Conservation (phyloP, 257 asterid species). For the Plantago major region DNA sequence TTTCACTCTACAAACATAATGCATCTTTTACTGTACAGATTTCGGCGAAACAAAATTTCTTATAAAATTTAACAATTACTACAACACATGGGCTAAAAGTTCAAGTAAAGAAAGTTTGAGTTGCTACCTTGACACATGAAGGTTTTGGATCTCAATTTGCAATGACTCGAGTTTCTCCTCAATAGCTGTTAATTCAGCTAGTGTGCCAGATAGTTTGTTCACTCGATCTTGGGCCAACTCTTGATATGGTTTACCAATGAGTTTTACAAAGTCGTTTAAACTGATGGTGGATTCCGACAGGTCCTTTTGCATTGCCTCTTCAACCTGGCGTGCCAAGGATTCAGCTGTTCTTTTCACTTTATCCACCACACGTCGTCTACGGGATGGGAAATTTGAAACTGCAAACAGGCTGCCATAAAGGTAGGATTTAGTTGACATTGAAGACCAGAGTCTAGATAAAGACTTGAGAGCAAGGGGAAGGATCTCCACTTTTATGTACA, state of each 20-base stretch:
- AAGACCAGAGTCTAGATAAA: too few species aligned
- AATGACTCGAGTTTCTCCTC: slow-evolving; percentile 50
- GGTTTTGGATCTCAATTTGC: slow-evolving; percentile 70
- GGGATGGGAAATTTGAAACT: slow-evolving; percentile 72
- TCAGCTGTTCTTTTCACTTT: slow-evolving; percentile 77
- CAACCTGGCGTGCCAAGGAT: slow-evolving; percentile 75
- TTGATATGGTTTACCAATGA: slow-evolving; percentile 61
- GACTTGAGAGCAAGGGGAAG: too few species aligned
- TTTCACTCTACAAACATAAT: too few species aligned
- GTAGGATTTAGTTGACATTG: too few species aligned
- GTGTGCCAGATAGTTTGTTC: slow-evolving; percentile 43
- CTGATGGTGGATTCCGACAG: slow-evolving; percentile 47
- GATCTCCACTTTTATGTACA: too few species aligned
- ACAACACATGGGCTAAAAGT: too few species aligned
- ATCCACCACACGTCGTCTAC: slow-evolving; percentile 55
- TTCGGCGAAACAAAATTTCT: too few species aligned
- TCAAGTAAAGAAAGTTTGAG: too few species aligned
- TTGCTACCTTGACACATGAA: slow-evolving; percentile 46
- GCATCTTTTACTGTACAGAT: too few species aligned
- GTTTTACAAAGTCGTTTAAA: slow-evolving; percentile 45
- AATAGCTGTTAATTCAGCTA: slow-evolving; percentile 45
- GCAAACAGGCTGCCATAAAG: slow-evolving; percentile 54
- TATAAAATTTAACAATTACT: too few species aligned
- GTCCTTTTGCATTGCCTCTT: slow-evolving; percentile 84
- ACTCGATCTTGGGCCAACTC: slow-evolving; percentile 51